phyloP scores from a whole-genome alignment of 768 basidiomycete genomes.

The Amanita muscaria region DNA sequence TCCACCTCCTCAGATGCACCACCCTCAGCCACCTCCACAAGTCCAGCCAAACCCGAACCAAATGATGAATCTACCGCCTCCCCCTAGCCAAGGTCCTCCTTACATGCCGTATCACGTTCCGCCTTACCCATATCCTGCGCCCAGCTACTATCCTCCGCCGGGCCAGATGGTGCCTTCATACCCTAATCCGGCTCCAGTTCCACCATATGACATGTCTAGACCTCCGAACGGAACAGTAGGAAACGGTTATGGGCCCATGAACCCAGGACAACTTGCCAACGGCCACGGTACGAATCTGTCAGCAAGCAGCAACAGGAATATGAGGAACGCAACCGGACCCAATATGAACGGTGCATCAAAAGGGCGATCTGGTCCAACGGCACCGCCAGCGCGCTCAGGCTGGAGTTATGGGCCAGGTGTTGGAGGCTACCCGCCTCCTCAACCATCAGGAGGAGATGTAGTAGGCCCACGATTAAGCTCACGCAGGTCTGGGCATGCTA shows the following conservation, averaged over 20 bases:
- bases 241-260: conserved; percentile 11
- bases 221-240: conserved; percentile 20
- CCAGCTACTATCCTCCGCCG: conserved; percentile 21
- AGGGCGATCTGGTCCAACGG: conserved; percentile 19
- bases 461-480: conserved; percentile 60
- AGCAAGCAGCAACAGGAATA: conserved; percentile 18
- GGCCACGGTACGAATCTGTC: conserved; percentile 17
- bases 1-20: conserved; percentile 24
- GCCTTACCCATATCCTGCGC: conserved; percentile 16
- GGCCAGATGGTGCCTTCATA: conserved; percentile 9
- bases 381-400: conserved; percentile 37
- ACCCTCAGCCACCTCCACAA: conserved; percentile 21
- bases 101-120: conserved; percentile 27
- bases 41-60: conserved; percentile 13
- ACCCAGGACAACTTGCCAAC: conserved; percentile 12
- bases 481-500: conserved; percentile 45
- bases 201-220: conserved; percentile 21
- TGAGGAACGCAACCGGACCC: conserved; percentile 8
- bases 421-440: conserved; percentile 30
- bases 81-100: conserved; percentile 22
- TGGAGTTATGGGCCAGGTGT: conserved; percentile 69
- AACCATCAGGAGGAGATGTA: conserved; percentile 30
- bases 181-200: conserved; percentile 13
- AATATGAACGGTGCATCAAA: conserved; percentile 24
- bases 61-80: conserved; percentile 15